Evolutionary conservation across 495 filamentous ascomycete species (phyloP), one percentile per base, ranked within the genome.

Genomic region (Aspergillus kassunensis): DNA sequence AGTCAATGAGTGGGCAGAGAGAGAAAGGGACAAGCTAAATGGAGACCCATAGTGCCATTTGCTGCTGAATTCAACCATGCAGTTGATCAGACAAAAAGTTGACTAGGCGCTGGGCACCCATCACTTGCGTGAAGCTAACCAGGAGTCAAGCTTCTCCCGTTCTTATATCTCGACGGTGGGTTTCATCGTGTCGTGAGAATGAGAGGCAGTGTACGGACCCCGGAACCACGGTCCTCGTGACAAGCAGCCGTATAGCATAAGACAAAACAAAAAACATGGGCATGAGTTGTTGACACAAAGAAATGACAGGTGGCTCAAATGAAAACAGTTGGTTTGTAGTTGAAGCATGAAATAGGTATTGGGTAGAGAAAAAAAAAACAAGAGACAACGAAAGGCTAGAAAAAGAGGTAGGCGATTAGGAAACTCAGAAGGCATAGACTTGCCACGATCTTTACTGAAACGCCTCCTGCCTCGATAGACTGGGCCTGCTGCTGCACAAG

Each of bases 401-500:
- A 97, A 70, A 98, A 88, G 60, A 96, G 79, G 68, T 96, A 98
- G 2, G 89, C 95, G 59, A 97, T 77, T 65, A 98, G 71, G 73
- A 98, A 98, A 72, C 89, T 86, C 50, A 92, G 53, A 67, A 98
- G 74, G 61, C 93, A 97, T 42, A 98, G 73, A 12, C 76, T 76
- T 19, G 93, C 93, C 45, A 87, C 87, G 44, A 89, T 79, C 67
- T 91, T 86, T 37, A 98, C 79, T 0, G 93, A 85, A n/a, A 98
- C 90, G 21, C 92, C 76, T 34, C n/a, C n/a, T n/a, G n/a, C n/a
- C n/a, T 82, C 82, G 46, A 72, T 64, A 3, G 64, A 40, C 40
- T 67, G 66, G 20, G 55, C 35, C 11, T 80, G 72, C 10, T 80
- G 72, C 59, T 78, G 76, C 34, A 77, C 63, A 39, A 65, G 51